Conservation (phyloP, 129 eudicot genomes). For the Lactuca sativa region DNA sequence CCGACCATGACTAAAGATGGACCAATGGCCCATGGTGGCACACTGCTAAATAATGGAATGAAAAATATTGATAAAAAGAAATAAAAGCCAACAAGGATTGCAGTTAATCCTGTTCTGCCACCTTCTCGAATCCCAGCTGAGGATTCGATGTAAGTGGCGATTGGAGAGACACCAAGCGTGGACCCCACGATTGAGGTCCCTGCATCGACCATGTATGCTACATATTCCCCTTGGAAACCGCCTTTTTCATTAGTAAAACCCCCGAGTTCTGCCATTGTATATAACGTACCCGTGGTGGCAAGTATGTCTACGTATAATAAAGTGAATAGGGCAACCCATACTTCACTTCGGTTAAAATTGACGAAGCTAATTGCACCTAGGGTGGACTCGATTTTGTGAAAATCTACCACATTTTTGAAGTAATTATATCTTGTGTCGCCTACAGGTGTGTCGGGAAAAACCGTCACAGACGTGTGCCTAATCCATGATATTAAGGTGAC, state of each 20-base stretch:
- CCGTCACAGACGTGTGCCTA: constrained; percentile 67
- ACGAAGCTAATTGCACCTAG: constrained; percentile 69
- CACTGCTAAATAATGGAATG: constrained; percentile 65
- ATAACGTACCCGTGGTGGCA: constrained; percentile 83
- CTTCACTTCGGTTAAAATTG: constrained; percentile 57
- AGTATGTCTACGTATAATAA: constrained; percentile 74
- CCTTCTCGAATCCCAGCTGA: constrained; percentile 90
- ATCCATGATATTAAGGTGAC: constrained; percentile 81
- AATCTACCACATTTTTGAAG: constrained; percentile 72
- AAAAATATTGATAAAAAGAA: constrained; percentile 67
- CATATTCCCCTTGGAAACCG: constrained; percentile 65
- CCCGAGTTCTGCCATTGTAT: constrained; percentile 81
- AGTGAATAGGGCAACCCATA: constrained; percentile 77
- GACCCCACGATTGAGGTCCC: constrained; percentile 82
- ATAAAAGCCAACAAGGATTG: constrained; percentile 64
- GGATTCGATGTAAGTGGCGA: constrained; percentile 73
- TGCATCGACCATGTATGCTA: constrained; percentile 91
- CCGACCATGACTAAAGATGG: constrained; percentile 88
- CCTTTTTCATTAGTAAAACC: constrained; percentile 61
- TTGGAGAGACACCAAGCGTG: constrained; percentile 79
- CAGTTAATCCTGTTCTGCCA: constrained; percentile 82
- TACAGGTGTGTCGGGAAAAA: constrained; percentile 63
- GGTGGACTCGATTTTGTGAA: constrained; percentile 70
- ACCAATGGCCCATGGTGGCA: constrained; percentile 95
- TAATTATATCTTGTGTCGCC: constrained; percentile 64